Percentiles rank a stretch among this genome's conserved stretches.
Conservation (phyloP, 495 filamentous ascomycete genomes). For the Talaromyces proteolyticus region DNA sequence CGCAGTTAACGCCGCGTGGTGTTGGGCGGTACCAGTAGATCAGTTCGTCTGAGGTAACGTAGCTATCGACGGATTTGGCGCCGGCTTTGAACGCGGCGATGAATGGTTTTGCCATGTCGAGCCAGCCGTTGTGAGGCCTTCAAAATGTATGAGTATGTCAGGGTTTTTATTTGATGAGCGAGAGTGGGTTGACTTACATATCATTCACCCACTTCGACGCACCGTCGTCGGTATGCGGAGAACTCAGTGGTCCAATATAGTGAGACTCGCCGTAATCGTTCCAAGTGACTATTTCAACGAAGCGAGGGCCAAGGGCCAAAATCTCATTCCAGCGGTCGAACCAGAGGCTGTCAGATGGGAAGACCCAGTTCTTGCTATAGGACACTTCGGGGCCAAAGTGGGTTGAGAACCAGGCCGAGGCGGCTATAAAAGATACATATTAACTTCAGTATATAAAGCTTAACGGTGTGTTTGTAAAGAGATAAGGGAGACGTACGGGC, state of each 20-base stretch:
- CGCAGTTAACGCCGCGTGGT: slow-evolving; percentile 39
- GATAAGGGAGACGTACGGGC: slow-evolving; percentile 28
- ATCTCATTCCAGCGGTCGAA: slow-evolving; percentile 53
- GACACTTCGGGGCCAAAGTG: slow-evolving; percentile 43
- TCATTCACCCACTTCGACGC: slow-evolving; percentile 58
- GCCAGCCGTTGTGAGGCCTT: slow-evolving; percentile 51
- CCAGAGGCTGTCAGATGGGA: slow-evolving; percentile 51
- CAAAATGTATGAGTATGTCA: background rate
- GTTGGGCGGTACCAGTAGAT: slow-evolving; percentile 58
- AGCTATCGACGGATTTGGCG: slow-evolving; percentile 24
- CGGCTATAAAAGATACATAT: slow-evolving; percentile 13
- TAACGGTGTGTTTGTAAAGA: background rate
- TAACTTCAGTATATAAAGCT: background rate
- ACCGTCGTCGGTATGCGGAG: slow-evolving; percentile 51
- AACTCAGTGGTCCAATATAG: slow-evolving; percentile 41
- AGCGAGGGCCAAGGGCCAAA: slow-evolving; percentile 43
- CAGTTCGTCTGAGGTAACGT: slow-evolving; percentile 46
- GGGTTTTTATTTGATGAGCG: background rate
- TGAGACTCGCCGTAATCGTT: slow-evolving; percentile 68
- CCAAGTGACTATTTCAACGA: slow-evolving; percentile 61
- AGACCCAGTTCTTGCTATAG: slow-evolving; percentile 57
- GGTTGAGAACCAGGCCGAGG: slow-evolving; percentile 38
- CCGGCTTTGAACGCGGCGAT: slow-evolving; percentile 56
- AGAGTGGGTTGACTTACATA: slow-evolving; percentile 32
- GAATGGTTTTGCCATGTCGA: slow-evolving; percentile 55